These are phyloP conservation scores for Echium plantagineum DNA, from an alignment of 257 asterid species.

Conservation along the genomic window DNA sequence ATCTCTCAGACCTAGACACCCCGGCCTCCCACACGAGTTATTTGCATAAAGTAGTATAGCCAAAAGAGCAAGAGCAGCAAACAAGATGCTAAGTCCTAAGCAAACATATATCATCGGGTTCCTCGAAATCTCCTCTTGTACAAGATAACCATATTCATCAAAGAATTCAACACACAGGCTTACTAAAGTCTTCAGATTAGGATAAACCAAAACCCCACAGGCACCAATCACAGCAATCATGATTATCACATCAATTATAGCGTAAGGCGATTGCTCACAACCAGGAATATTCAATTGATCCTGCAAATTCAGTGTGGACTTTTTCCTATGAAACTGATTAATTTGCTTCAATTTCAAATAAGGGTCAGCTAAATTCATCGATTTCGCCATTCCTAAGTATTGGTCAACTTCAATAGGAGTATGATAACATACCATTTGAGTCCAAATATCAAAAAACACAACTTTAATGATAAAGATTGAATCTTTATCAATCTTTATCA, in stretches of 20 bases:
- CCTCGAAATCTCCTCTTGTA: constrained; percentile 50
- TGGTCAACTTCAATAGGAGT: constrained; percentile 55
- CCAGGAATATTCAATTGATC: constrained; percentile 51
- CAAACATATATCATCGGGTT: constrained; percentile 82
- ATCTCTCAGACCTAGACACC: constrained; percentile 64
- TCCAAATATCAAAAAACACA: constrained; percentile 10
- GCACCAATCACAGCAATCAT: constrained; percentile 69
- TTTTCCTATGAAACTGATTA: constrained; percentile 36
- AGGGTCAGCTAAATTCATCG: constrained; percentile 43
- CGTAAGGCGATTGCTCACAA: constrained; percentile 70
- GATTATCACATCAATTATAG: constrained; percentile 59
- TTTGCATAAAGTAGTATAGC: constrained; percentile 43
- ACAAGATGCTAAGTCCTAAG: constrained; percentile 60
- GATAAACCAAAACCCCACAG: constrained; percentile 58
- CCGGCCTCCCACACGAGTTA: constrained; percentile 53
- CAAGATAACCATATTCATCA: constrained; percentile 35
- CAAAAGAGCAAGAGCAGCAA: constrained; percentile 45
- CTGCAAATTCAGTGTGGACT: constrained; percentile 15
- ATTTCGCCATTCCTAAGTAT: constrained; percentile 53
- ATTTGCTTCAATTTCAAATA: constrained; percentile 50
- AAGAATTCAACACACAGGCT: constrained; percentile 28
- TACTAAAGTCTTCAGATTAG: constrained; percentile 33
- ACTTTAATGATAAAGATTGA: constrained; percentile 19
- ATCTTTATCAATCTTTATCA: constrained; percentile 27
- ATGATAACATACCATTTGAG: constrained; percentile 74